Evolutionary conservation across 148 eudicot genomes (phyloP), one percentile per base, ranked within the genome.

Genomic region (Amaranthus hypochondriacus): DNA sequence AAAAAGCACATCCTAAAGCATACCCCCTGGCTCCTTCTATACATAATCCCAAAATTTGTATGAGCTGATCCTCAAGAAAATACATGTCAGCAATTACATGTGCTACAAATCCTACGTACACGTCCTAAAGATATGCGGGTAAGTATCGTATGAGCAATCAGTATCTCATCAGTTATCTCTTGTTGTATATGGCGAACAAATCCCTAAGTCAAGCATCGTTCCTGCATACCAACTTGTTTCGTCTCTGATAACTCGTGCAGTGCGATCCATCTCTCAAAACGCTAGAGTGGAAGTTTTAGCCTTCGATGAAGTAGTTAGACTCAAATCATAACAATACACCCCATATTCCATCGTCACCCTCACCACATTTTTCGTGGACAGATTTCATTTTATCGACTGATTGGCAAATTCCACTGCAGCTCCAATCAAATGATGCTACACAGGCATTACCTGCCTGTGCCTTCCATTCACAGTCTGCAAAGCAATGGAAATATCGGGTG

Each of bases 371-470:
- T 70, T 83, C 89, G 18, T 90, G 96, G 58, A 88, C 96, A 46
- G 44, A 79, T 76, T 86, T 88, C 66, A 90, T 75, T 79, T 81
- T 90, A 77, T 88, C 90, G 47, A 90, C 96, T 5, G 92, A 90
- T 67, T 86, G 88, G 84, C 96, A 90, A 57, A 90, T 86, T 72
- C 96, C 96, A 77, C 96, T 90, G 75, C 96, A 90, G 77, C 84
- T 81, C 96, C 96, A 90, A 77, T 90, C 96, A 62, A 88, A 88
- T 2, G 96, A 90, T 44, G 96, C 96, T 18, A 82, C 79, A 59
- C 96, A 90, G 13, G 86, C 82, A 55, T 84, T 90, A 42, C 96
- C 96, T 21, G 92, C 92, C 51, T 86, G 92, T 56, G 96, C 87
- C 79, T 88, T 90, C 87, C 89, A 86, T 74, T 88, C 92, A 47